These are phyloP conservation scores for Casuarina glauca DNA, from an alignment of 306 rosid species.

Conservation along the genomic window DNA sequence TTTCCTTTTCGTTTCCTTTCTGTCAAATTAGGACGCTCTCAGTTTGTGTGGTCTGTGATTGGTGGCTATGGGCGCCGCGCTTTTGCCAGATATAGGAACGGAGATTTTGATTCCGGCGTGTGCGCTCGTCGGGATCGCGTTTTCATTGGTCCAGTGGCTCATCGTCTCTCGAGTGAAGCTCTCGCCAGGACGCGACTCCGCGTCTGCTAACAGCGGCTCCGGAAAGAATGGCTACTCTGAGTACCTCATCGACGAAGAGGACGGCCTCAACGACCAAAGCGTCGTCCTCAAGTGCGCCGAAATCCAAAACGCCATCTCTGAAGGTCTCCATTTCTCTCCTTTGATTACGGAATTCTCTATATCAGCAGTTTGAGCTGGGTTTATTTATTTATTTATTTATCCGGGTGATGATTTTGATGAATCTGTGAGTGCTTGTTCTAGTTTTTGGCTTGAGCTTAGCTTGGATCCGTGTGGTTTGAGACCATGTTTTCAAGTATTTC, in stretches of 20 bases:
- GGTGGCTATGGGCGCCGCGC: conserved; percentile 53
- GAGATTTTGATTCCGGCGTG: conserved; percentile 84
- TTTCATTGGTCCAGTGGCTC: conserved; percentile 75
- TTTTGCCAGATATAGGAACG: conserved; percentile 82
- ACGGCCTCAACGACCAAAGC: conserved; percentile 84
- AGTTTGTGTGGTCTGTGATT: conserved; percentile 19
- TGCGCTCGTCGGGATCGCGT: conserved; percentile 68
- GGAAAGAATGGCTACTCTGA: conserved; percentile 73
- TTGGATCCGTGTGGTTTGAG: background rate
- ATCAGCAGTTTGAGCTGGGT: background rate
- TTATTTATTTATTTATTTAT: background rate
- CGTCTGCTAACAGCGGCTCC: conserved; percentile 28
- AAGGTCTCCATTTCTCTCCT: conserved; percentile 44
- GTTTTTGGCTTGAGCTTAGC: background rate
- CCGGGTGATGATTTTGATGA: background rate
- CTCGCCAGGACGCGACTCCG: conserved; percentile 42
- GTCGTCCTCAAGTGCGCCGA: conserved; percentile 89
- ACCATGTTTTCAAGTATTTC: background rate
- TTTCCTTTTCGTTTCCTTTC: conserved; percentile 5
- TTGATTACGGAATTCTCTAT: background rate
- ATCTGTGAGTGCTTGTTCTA: background rate
- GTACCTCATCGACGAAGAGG: conserved; percentile 87
- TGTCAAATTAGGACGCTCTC: conserved; percentile 20
- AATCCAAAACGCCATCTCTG: conserved; percentile 89
- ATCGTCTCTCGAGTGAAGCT: conserved; percentile 73